Conservation (phyloP, 2,329 filamentous ascomycete species). For the Ploettnerulaceae sp. region DNA sequence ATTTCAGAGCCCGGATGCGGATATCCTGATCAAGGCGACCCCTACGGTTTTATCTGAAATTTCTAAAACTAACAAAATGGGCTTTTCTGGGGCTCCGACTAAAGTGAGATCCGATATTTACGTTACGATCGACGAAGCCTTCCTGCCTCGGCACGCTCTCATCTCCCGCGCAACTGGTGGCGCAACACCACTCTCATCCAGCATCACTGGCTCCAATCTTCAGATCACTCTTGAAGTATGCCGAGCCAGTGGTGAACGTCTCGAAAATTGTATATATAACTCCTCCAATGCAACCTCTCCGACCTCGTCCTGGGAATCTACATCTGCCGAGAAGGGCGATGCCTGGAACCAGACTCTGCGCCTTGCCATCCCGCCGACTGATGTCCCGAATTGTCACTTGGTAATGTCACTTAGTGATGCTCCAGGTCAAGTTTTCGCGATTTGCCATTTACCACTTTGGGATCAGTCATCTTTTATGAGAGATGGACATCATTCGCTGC, state of each 20-base stretch:
- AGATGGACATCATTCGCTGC: conserved; percentile 74
- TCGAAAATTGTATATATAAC: conserved; percentile 83
- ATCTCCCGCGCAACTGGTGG: conserved; percentile 67
- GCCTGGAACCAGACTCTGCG: conserved; percentile 86
- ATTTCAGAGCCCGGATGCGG: conserved; percentile 73
- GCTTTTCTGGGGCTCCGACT: conserved; percentile 86
- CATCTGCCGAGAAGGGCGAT: conserved; percentile 71
- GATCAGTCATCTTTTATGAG: conserved; percentile 82
- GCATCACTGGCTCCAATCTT: conserved; percentile 64
- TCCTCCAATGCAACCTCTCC: conserved; percentile 70
- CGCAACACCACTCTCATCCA: conserved; percentile 62
- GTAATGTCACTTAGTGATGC: conserved; percentile 87
- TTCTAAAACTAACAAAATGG: conserved; percentile 78
- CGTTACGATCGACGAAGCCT: conserved; percentile 73
- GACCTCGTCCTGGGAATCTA: conserved; percentile 83
- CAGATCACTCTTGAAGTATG: conserved; percentile 89
- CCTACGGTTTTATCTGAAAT: conserved; percentile 83
- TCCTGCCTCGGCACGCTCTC: conserved; percentile 70
- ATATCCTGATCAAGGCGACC: conserved; percentile 75
- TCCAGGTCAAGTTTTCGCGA: conserved; percentile 81
- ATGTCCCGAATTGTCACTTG: conserved; percentile 78
- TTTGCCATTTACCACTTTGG: conserved; percentile 93
- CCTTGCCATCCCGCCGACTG: conserved; percentile 69
- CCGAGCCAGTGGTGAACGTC: conserved; percentile 68
- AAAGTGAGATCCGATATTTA: conserved; percentile 93